Percentiles rank a stretch among this genome's conserved stretches.
Evolutionary conservation across 495 filamentous ascomycete genomes (phyloP).

Genomic region (Daldinia decipiens): DNA sequence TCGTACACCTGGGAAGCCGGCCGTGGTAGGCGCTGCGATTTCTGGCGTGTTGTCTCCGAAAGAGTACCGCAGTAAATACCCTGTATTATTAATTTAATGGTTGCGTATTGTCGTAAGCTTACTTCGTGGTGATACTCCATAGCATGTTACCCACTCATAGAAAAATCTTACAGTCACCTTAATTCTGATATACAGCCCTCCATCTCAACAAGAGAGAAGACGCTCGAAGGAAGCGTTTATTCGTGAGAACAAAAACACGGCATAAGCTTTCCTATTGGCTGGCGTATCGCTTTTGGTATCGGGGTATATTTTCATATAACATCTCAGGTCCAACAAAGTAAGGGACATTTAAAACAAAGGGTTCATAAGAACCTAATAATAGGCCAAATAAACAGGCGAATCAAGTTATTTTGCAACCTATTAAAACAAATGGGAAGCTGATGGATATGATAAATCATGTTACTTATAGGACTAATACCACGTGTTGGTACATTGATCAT

Average conservation of each 20-base stretch:
- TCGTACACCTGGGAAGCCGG: slow-evolving; percentile 66
- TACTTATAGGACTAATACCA: slow-evolving; percentile 14
- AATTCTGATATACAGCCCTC: neutral
- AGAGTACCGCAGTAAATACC: slow-evolving; percentile 34
- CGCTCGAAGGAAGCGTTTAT: slow-evolving; percentile 4
- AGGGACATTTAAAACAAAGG: neutral
- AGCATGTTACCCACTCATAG: no score
- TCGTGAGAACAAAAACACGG: neutral
- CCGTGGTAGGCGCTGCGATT: slow-evolving; percentile 64
- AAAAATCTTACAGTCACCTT: no score
- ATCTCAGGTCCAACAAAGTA: slow-evolving; percentile 5
- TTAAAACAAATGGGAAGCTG: slow-evolving; percentile 3
- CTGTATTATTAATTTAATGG: no score
- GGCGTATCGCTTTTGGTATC: slow-evolving; percentile 24
- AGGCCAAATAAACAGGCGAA: neutral
- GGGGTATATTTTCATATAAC: neutral
- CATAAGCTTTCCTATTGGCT: slow-evolving; percentile 9
- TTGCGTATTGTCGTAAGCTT: no score
- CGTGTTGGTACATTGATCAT: slow-evolving; percentile 30
- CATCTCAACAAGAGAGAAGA: neutral
- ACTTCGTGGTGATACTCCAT: neutral
- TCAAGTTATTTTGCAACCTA: neutral
- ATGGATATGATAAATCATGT: slow-evolving; percentile 23
- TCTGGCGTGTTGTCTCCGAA: slow-evolving; percentile 53
- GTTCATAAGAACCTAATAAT: slow-evolving; percentile 12